Base-by-base conservation (phyloP, 495 filamentous ascomycete genomes). In the Trichoderma erinaceum region DNA sequence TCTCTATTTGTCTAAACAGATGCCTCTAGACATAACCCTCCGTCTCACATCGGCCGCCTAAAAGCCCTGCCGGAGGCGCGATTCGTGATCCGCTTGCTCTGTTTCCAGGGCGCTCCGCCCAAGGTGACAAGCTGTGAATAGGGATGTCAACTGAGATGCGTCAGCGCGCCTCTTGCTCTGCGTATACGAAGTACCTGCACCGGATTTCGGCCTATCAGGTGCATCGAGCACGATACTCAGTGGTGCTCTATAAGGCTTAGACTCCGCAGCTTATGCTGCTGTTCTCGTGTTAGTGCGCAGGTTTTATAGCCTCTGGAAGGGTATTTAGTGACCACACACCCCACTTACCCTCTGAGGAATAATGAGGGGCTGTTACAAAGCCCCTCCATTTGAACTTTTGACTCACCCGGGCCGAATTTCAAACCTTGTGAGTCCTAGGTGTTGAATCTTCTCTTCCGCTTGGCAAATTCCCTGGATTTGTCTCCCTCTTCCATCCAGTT, bases 1-100 rank as follows among this genome's bases (percentile, higher is more conserved):
- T 12, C 41, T 41, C 18, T 48, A 71, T 70, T 71, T 61, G 66
- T 66, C 66, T 67, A 75, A 73, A 32, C 75, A 75, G 74, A 69
- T 74, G 52, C 68, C 70, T 67, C 41, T 44, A 15, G 58, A 10
- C 48, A 32, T 64, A 64, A 41, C 13, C 67, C 35, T 38, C 29
- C 56, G 56, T 18, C 23, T 27, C 56, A 29, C 56, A 61, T 61
- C 23, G 29, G 56, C 27, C 25, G 23, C 29, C 56, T 13, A 18
- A 12, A 32, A 61, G 25, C 18, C 48, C 48, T 21, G n/a, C 48
- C 48, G 21, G 18, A 21, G 48, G 48, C 48, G 48, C 18, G 21
- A 52, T 52, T 21, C 48, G n/a, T 4, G 5, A n/a, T 25, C 35
- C 11, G 48, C 48, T 52, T 23, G 21, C 18, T 52, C 48, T 52